Conservation (phyloP, 495 filamentous ascomycete genomes). For the Tuber brumale region DNA sequence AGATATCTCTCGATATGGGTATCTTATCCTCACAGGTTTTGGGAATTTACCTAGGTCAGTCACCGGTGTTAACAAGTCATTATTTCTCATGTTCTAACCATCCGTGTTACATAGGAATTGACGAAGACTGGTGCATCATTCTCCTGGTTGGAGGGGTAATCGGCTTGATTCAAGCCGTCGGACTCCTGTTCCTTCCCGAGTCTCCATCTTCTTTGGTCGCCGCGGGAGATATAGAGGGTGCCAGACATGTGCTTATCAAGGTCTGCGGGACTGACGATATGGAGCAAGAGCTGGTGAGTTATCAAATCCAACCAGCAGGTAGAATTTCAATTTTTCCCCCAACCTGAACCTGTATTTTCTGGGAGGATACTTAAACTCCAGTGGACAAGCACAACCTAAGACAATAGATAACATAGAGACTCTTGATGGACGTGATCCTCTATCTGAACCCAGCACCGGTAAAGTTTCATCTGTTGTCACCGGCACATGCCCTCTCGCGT, state of each 20-base stretch:
- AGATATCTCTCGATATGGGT: slow-evolving; percentile 89
- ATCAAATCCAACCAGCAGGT: slow-evolving; percentile 32
- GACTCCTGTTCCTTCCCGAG: slow-evolving; percentile 67
- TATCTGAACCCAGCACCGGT: too few species aligned
- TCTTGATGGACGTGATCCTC: too few species aligned
- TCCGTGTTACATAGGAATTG: too few species aligned
- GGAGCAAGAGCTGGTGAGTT: slow-evolving; percentile 63
- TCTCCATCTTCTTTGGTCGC: slow-evolving; percentile 79
- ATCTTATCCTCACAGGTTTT: slow-evolving; percentile 77
- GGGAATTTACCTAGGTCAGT: slow-evolving; percentile 73
- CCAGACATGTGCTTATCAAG: slow-evolving; percentile 60
- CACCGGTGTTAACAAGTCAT: too few species aligned
- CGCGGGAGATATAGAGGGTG: slow-evolving; percentile 54
- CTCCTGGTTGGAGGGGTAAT: slow-evolving; percentile 65
- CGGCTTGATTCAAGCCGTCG: slow-evolving; percentile 58
- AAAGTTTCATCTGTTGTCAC: slow-evolving; percentile 50
- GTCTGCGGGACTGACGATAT: slow-evolving; percentile 69
- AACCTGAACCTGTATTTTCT: too few species aligned
- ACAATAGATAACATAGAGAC: too few species aligned
- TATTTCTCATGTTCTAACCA: slow-evolving; percentile 9
- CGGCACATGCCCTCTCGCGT: not conserved
- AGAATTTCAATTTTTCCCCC: too few species aligned
- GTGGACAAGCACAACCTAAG: too few species aligned
- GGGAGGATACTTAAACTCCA: slow-evolving; percentile 4
- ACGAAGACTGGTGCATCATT: slow-evolving; percentile 72